phyloP scores from a whole-genome alignment of 495 filamentous ascomycete species.

The Tuber magnatum region DNA sequence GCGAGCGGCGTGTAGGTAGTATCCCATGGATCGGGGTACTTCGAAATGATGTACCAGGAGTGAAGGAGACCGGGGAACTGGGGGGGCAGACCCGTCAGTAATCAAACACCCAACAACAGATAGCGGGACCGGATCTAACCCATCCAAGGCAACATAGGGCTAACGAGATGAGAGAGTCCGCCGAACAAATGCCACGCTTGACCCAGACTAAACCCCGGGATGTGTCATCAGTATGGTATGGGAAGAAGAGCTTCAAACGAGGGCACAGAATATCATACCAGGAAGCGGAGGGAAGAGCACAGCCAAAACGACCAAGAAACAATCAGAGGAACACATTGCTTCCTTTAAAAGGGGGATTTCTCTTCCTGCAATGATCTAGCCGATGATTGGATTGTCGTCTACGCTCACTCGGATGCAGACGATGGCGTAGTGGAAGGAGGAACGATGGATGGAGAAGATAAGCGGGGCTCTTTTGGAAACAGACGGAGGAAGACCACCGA shows the following conservation, averaged over 20 bases:
- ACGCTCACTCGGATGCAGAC: background rate
- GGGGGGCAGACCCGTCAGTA: background rate
- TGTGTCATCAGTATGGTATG: constrained; percentile 10
- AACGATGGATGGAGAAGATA: constrained; percentile 5
- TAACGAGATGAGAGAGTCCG: constrained; percentile 91
- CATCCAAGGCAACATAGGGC: constrained; percentile 82
- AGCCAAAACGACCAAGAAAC: constrained; percentile 80
- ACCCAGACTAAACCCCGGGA: constrained; percentile 67
- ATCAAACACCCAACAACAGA: background rate
- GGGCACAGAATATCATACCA: constrained; percentile 53
- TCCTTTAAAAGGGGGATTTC: background rate
- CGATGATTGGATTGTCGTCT: background rate
- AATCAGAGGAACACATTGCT: constrained; percentile 60
- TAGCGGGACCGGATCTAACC: constrained; percentile 40
- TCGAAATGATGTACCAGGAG: constrained; percentile 95
- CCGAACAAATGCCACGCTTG: constrained; percentile 85
- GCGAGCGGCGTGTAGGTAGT: constrained; percentile 58
- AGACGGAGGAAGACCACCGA: background rate
- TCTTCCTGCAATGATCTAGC: constrained; percentile 4
- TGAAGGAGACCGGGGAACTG: constrained; percentile 82
- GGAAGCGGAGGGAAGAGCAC: constrained; percentile 90
- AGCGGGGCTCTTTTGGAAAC: constrained; percentile 3
- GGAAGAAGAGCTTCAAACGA: constrained; percentile 27
- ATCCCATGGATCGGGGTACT: constrained; percentile 65
- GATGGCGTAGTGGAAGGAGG: background rate